A percentile compares a stretch with the other conserved stretches of the same genome.
phyloP scores from a whole-genome alignment of 2,329 filamentous ascomycete species.

The Cyphellophora europaea region DNA sequence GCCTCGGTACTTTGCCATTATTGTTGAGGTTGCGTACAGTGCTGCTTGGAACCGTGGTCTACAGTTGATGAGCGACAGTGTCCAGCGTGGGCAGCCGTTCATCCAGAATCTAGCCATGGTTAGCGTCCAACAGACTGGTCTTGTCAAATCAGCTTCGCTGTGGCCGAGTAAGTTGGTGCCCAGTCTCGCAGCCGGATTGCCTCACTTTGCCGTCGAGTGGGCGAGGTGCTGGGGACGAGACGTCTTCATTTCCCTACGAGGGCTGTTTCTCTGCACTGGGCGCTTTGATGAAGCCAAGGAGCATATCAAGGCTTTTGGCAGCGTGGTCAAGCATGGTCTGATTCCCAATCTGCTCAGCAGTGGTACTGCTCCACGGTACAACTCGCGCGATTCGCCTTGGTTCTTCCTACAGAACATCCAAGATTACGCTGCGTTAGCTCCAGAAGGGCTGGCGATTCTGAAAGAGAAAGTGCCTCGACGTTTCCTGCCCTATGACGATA shows the following conservation, averaged over 20 bases:
- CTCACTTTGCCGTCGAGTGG: slow-evolving; percentile 91
- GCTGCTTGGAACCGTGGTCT: slow-evolving; percentile 72
- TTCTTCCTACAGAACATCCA: slow-evolving; percentile 96
- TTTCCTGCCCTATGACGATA: slow-evolving; percentile 92
- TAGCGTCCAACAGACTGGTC: slow-evolving; percentile 81
- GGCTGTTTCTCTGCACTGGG: slow-evolving; percentile 82
- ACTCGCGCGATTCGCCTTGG: slow-evolving; percentile 93
- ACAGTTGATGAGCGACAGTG: slow-evolving; percentile 66
- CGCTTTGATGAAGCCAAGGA: slow-evolving; percentile 83
- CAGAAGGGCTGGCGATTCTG: slow-evolving; percentile 64
- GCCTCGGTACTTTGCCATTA: slow-evolving; percentile 85
- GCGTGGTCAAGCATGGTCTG: slow-evolving; percentile 96
- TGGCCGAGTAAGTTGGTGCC: slow-evolving; percentile 80
- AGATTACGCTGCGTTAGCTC: slow-evolving; percentile 76
- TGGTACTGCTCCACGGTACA: slow-evolving; percentile 81
- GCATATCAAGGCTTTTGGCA: slow-evolving; percentile 90
- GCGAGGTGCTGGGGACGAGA: slow-evolving; percentile 95
- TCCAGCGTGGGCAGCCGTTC: slow-evolving; percentile 78
- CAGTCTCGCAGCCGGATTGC: slow-evolving; percentile 81
- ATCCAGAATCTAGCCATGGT: slow-evolving; percentile 82
- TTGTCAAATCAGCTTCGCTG: slow-evolving; percentile 80
- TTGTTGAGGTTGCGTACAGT: slow-evolving; percentile 78
- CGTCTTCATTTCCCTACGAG: slow-evolving; percentile 90
- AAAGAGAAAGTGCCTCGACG: slow-evolving; percentile 70
- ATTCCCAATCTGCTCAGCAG: slow-evolving; percentile 88